Conservation (phyloP, 495 filamentous ascomycete species). For the Platismatia glauca region DNA sequence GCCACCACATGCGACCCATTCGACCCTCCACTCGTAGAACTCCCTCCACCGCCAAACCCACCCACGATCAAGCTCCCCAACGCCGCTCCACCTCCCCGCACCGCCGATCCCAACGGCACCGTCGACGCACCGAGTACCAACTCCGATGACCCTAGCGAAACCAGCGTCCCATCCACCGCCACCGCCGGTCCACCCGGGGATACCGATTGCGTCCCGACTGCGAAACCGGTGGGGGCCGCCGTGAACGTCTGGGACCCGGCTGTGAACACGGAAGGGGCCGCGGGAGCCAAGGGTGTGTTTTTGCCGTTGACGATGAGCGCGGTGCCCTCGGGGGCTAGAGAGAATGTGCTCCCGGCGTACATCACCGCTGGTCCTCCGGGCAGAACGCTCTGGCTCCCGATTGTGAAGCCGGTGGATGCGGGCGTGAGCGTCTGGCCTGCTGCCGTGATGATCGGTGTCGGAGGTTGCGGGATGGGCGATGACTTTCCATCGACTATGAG, state of each 20-base stretch:
- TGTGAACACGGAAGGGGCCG: neutral
- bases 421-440: neutral
- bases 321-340: neutral
- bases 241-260: neutral
- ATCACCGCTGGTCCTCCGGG: neutral
- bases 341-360: neutral
- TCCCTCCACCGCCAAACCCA: neutral
- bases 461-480: neutral
- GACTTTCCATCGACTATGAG: neutral
- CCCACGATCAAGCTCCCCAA: neutral
- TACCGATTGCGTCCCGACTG: neutral
- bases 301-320: neutral
- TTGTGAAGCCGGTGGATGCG: neutral
- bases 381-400: neutral
- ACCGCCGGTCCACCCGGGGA: neutral
- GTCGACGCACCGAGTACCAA: conserved; percentile 1
- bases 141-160: neutral
- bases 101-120: neutral
- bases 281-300: neutral
- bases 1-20: neutral
- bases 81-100: neutral
- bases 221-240: neutral
- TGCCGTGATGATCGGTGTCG: neutral
- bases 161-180: neutral
- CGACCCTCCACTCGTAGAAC: no score